Percentiles rank a stretch among this genome's conserved stretches.
phyloP scores from a whole-genome alignment of 2,329 filamentous ascomycete species.

The Cytospora paraplurivora region DNA sequence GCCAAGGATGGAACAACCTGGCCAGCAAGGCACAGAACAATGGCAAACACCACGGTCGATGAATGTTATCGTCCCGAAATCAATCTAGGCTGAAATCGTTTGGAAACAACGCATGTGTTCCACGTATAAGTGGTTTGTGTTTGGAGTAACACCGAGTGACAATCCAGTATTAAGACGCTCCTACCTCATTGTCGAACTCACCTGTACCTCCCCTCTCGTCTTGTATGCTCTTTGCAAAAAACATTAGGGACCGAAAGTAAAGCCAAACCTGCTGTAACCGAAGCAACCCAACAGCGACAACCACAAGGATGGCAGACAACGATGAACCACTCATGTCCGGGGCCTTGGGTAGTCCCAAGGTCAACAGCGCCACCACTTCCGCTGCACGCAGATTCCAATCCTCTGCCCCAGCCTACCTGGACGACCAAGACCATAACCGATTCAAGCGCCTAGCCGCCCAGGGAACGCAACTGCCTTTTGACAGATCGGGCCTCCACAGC shows the following conservation, averaged over 20 bases:
- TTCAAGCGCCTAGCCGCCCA: too few relatives aligned
- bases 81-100: neutral
- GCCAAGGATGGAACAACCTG: neutral
- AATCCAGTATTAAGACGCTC: too few relatives aligned
- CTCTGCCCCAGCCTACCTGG: too few relatives aligned
- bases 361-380: neutral
- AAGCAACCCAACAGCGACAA: neutral
- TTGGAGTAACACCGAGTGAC: too few relatives aligned
- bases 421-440: too few relatives aligned
- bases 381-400: neutral
- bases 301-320: neutral
- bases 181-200: too few relatives aligned
- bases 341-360: neutral
- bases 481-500: too few relatives aligned
- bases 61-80: neutral
- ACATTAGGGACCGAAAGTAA: too few relatives aligned
- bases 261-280: neutral
- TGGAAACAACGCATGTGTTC: neutral
- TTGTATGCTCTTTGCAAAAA: neutral
- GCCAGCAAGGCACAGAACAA: conserved; percentile 5
- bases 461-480: too few relatives aligned
- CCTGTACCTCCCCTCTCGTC: too few relatives aligned
- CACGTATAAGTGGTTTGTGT: neutral
- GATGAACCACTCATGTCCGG: neutral
- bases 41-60: conserved; percentile 1